Conservation (phyloP, 768 basidiomycete species). For the Royoungia palumana region DNA sequence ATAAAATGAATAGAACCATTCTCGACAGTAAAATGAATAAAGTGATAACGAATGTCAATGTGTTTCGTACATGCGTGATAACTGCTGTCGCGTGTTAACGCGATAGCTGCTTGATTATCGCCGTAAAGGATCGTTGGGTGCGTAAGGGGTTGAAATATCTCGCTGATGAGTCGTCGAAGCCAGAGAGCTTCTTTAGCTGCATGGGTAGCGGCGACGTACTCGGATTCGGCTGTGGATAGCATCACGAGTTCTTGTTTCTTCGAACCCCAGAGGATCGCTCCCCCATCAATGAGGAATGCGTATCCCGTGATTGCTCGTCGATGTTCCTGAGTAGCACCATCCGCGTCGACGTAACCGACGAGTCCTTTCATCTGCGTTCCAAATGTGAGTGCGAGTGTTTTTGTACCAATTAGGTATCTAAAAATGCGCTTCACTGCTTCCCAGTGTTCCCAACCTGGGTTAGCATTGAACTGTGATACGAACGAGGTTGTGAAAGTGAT, state of each 20-base stretch:
- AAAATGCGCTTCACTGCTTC: constrained; percentile 6
- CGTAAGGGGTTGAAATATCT: background rate
- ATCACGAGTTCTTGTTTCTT: too few relatives aligned
- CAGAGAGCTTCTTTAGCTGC: constrained; percentile 1
- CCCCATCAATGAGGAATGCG: too few relatives aligned
- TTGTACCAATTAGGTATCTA: constrained; percentile 11
- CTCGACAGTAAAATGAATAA: too few relatives aligned
- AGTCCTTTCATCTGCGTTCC: background rate
- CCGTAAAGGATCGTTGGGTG: background rate
- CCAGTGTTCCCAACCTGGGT: background rate
- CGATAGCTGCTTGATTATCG: background rate
- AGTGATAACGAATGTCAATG: too few relatives aligned
- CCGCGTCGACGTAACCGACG: background rate
- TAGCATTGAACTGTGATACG: background rate
- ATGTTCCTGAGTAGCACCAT: too few relatives aligned
- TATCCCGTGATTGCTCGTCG: too few relatives aligned
- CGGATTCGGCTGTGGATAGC: too few relatives aligned
- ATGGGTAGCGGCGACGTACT: background rate
- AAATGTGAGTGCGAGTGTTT: background rate
- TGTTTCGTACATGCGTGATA: background rate
- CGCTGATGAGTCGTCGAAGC: background rate
- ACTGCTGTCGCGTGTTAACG: background rate
- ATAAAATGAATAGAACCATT: too few relatives aligned
- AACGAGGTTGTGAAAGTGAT: background rate
- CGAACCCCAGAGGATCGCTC: too few relatives aligned